Evolutionary conservation across 805 yeast genomes (phyloP).

Genomic region (Kodamaea laetipori): DNA sequence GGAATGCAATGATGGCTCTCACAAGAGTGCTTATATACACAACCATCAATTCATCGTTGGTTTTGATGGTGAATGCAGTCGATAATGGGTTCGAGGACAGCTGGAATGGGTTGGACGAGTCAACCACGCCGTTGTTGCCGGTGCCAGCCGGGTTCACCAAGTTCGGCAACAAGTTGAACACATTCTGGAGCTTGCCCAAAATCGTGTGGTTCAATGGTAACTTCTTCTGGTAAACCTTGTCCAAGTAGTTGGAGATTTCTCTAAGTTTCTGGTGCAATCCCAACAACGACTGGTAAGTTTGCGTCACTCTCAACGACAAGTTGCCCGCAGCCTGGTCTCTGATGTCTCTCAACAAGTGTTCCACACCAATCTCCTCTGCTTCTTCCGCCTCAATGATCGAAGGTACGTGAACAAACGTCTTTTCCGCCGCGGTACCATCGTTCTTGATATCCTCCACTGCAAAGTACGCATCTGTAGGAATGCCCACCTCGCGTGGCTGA

Average conservation of each 20-base stretch:
- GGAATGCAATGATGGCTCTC: constrained; percentile 93
- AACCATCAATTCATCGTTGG: constrained; percentile 95
- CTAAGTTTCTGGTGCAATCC: constrained; percentile 79
- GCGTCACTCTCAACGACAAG: constrained; percentile 81
- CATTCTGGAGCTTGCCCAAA: constrained; percentile 89
- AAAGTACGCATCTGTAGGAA: constrained; percentile 93
- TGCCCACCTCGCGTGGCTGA: constrained; percentile 78
- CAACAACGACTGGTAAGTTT: constrained; percentile 82
- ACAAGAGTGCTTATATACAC: constrained; percentile 87
- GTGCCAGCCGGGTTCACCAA: constrained; percentile 36
- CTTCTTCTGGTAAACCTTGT: constrained; percentile 66
- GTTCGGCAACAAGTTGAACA: constrained; percentile 90
- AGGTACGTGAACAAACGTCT: constrained; percentile 91
- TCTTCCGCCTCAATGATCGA: constrained; percentile 95
- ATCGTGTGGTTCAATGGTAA: constrained; percentile 90
- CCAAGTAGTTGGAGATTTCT: constrained; percentile 77
- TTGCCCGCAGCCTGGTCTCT: constrained; percentile 97
- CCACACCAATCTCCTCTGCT: constrained; percentile 99
- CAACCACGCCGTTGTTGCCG: constrained; percentile 14
- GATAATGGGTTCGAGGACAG: constrained; percentile 51
- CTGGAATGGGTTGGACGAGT: constrained; percentile 26
- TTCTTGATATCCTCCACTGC: constrained; percentile 95
- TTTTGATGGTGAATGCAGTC: constrained; percentile 84
- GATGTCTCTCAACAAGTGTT: constrained; percentile 89
- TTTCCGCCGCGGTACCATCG: constrained; percentile 91